Evolutionary conservation across 768 basidiomycete genomes (phyloP).

Genomic region (Favolaschia claudopus): DNA sequence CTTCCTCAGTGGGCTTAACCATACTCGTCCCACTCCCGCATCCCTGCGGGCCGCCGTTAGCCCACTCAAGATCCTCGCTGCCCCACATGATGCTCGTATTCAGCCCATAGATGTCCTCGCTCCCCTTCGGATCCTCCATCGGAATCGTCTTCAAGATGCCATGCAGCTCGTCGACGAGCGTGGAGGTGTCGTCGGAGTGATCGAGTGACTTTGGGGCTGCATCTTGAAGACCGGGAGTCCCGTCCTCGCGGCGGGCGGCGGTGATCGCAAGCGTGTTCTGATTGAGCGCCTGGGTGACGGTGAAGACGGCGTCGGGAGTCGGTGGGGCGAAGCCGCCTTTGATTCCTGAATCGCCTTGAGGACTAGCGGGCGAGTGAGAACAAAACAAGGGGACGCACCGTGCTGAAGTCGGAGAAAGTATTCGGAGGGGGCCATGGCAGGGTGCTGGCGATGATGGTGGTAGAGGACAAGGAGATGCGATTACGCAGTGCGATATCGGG

Average conservation of each 20-base stretch:
- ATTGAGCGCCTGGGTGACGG: slow-evolving; percentile 50
- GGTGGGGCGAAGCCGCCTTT: slow-evolving; percentile 79
- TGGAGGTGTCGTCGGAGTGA: slow-evolving; percentile 40
- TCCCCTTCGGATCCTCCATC: slow-evolving; percentile 61
- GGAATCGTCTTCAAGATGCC: slow-evolving; percentile 66
- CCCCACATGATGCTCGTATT: slow-evolving; percentile 71
- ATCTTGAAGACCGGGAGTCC: slow-evolving; percentile 51
- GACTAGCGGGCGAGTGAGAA: neutral
- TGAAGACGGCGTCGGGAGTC: slow-evolving; percentile 62
- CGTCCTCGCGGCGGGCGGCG: slow-evolving; percentile 55
- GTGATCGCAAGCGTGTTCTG: slow-evolving; percentile 52
- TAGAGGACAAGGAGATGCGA: slow-evolving; percentile 15
- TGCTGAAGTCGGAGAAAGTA: slow-evolving; percentile 68
- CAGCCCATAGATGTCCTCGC: slow-evolving; percentile 76
- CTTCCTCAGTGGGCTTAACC: slow-evolving; percentile 60
- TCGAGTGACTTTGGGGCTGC: slow-evolving; percentile 51
- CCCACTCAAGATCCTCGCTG: slow-evolving; percentile 67
- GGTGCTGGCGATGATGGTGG: slow-evolving; percentile 51
- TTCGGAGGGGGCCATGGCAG: slow-evolving; percentile 42
- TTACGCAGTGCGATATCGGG: slow-evolving; percentile 7
- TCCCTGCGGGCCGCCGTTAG: slow-evolving; percentile 67
- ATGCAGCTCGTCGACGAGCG: slow-evolving; percentile 65
- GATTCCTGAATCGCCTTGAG: slow-evolving; percentile 60
- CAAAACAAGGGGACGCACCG: slow-evolving; percentile 45
- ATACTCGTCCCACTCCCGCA: slow-evolving; percentile 59